Base-by-base conservation (phyloP, 108 stramenopile genomes). In the Cyclotella cryptica region DNA sequence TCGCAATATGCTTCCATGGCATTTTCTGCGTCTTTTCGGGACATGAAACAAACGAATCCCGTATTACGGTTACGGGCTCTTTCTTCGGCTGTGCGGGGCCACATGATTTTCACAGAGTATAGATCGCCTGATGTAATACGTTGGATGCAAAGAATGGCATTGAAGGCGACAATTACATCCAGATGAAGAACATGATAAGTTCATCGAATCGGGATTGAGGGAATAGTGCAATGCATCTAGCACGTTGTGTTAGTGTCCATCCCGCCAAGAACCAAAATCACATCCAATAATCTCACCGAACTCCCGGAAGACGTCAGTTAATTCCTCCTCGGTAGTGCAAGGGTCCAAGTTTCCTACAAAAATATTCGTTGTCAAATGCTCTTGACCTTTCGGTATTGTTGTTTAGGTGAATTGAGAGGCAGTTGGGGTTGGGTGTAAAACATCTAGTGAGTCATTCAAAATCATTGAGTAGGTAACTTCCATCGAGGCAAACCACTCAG, bases 31-130 rank as follows among this genome's bases (percentile, higher is more conserved):
- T 96, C 96, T 51, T 71, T 69, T 13, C 96, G 87, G 71, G 85
- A 40, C 86, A 83, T 86, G 75, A 95, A 98, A 72, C 93, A 95
- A 11, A 98, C 96, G 72, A 98, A 98, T 11, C 96, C 94, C 4
- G 94, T 93, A 68, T 92, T 92, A 10, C 96, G 80, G 65, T 93
- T 88, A 35, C 97, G 87, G 4, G 79, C 73, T 35, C 90, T 49
- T 74, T 98, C 97, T 68, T 94, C 93, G 40, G 83, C 79, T 3
- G 96, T 95, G 26, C 97, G 79, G 4, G 97, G 96, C 95, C 95
- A 98, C 97, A 98, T 98, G 69, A 98, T 95, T 72, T 96, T 96
- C 61, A 96, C 87, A 41, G 89, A 91, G 86, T 95, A 93, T 46
- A 96, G 75, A 79, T 86, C 86, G 63, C 89, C 88, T 90, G 21